These are phyloP conservation scores for Fusarium denticulatum DNA, from an alignment of 2,329 filamentous ascomycete genomes.

Conservation along the genomic window DNA sequence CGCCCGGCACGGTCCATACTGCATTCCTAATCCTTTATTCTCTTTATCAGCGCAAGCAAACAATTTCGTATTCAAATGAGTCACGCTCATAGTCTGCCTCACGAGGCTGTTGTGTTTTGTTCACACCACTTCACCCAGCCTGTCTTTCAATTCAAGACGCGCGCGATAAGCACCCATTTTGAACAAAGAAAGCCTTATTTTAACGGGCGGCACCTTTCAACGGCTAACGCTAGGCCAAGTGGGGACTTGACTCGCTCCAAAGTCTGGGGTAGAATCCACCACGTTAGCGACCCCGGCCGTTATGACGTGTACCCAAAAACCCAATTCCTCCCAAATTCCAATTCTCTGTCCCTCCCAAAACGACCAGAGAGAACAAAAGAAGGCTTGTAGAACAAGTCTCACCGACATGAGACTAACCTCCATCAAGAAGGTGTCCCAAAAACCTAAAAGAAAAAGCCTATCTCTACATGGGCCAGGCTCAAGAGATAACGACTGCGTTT, in stretches of 20 bases:
- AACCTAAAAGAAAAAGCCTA: neutral
- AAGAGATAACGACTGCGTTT: neutral
- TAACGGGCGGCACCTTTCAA: neutral
- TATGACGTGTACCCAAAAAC: neutral
- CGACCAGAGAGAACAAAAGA: neutral
- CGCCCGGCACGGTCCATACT: neutral
- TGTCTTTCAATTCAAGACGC: neutral
- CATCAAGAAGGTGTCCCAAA: constrained; percentile 1
- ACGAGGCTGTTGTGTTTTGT: neutral
- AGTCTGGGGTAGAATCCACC: neutral
- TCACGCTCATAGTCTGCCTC: neutral
- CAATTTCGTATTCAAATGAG: neutral
- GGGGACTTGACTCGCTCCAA: neutral
- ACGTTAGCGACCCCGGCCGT: neutral
- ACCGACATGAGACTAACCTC: neutral
- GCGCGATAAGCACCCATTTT: neutral
- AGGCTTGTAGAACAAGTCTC: neutral
- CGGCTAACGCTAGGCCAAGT: neutral
- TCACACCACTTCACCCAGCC: neutral
- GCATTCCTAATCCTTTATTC: neutral
- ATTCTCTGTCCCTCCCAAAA: neutral
- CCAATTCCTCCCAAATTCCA: neutral
- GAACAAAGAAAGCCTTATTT: neutral
- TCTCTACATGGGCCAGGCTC: neutral
- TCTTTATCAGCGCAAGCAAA: neutral